Base-by-base conservation (phyloP, 75 land plant genomes). In the Pseudotsuga menziesii region DNA sequence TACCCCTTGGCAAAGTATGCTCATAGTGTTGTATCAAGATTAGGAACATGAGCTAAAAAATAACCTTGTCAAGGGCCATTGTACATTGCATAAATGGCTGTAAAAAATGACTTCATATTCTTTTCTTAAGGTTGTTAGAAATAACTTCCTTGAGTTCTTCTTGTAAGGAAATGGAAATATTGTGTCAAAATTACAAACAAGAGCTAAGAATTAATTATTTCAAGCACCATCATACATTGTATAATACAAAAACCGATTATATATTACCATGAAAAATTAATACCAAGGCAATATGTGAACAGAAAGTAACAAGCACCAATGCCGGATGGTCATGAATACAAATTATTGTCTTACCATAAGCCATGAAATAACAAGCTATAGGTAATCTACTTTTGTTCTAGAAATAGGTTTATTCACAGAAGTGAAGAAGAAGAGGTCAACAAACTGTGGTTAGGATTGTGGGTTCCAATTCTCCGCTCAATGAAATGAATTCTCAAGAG, bases 351-450 rank as follows among this genome's bases (percentile, higher is more conserved):
- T 69, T 69, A 5, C 20, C 72, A 19, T 69, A 67, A 67, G 70
- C 20, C n/a, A 44, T 3, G n/a, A 41, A 54, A 41, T 20, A 69
- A 41, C 72, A 41, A 69, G 22, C 72, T 23, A 69, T 41, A 19
- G 72, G 72, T 44, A 41, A 20, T 20, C 54, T 69, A 39, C 17
- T 29, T 35, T 64, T 35, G 72, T 69, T 67, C 71, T 36, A 67
- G 71, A 39, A 36, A 67, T 67, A 6, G 39, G 2, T 67, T 36
- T 41, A 19, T 41, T 41, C 20, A 69, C 23, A 69, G 23, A 39
- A 69, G 48, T 69, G n/a, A 44, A 36, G 35, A 69, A 23, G 54
- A 41, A 12, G 23, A 2, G 72, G 4, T 5, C 4, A 2, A 32
- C 35, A 20, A 17, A 35, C 69, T 35, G 41, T 12, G 7, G 69